Base-by-base conservation (phyloP, 352 stramenopile genomes). In the Phytopythium litorale region DNA sequence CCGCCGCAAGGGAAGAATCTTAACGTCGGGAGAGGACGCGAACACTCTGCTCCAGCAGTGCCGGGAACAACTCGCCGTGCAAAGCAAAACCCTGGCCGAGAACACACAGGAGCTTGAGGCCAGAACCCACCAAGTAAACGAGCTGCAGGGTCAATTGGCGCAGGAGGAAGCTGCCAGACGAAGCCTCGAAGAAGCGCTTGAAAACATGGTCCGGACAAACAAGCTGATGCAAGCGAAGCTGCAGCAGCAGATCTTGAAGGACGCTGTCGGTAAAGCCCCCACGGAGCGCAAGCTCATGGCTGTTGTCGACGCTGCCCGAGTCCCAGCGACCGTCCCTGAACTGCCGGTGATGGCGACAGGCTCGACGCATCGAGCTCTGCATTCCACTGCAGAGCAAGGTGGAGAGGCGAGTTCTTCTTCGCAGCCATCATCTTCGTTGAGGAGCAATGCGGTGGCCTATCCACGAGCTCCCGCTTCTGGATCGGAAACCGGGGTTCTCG, bases 161-260 rank as follows among this genome's bases (percentile, higher is more conserved):
- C 53, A 59, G 21, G 75, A 82, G 5, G 49, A 65, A 33, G 43
- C 42, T 4, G 76, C 84, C 32, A 73, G 71, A 35, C 60, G 66
- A 6, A 62, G 62, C 16, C 58, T 89, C 7, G 68, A 65, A 28
- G 69, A 75, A 32, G 67, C 71, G 0, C 57, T 88, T 5, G 82
- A 89, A 62, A 84, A 71, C 25, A 70, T 89, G 21, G 66, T 73
- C 15, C 62, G 79, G 11, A 88, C 78, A 4, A 89, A 91, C 64
- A 86, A 82, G 40, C 61, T 87, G 18, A 56, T 91, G 32, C 83
- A 82, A 50, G 56, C 62, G 1, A 87, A 82, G 48, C 62, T 91
- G 7, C 78, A 89, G 63, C 72, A 89, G 42, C 82, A 88, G 54
- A 88, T 91, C 60, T 25, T 91, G 16, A 86, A 87, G 53, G 71